A percentile compares a stretch with the other conserved stretches of the same genome.
Conservation (phyloP, 1,284 basidiomycete genomes). For the Trichosporon faecale region DNA sequence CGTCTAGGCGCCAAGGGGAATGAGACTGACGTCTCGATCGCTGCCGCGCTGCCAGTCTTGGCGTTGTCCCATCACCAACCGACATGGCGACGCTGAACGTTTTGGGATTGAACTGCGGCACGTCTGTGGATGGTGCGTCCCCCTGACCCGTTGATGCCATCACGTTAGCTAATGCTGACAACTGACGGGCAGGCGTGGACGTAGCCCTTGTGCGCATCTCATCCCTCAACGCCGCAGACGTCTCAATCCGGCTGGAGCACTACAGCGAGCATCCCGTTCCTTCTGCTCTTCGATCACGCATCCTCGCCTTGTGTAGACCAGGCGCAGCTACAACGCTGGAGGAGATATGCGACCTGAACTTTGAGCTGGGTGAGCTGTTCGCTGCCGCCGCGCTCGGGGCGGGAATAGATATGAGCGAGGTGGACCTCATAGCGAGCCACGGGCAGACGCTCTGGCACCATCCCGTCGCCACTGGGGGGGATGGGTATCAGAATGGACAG, state of each 20-base stretch:
- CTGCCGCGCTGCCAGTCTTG: not conserved
- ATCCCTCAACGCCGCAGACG: constrained; percentile 9
- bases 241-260: constrained; percentile 8
- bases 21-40: not conserved
- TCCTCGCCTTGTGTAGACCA: constrained; percentile 1
- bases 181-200: constrained; percentile 1
- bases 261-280: constrained; percentile 21
- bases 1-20: too few relatives aligned
- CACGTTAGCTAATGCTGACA: not conserved
- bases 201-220: not conserved
- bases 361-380: constrained; percentile 20
- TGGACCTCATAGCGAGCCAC: constrained; percentile 24
- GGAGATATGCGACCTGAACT: constrained; percentile 24
- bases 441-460: constrained; percentile 25
- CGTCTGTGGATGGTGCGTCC: constrained; percentile 25
- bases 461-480: not conserved
- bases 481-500: not conserved
- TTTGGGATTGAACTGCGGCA: constrained; percentile 33
- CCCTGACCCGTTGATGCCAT: not conserved
- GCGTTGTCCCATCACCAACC: not conserved
- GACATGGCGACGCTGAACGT: constrained; percentile 13
- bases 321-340: constrained; percentile 12
- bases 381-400: constrained; percentile 8
- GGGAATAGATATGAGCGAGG: constrained; percentile 11
- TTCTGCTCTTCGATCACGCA: not conserved